Conservation (phyloP, 176 grass and related monocot species). For the Elymus sibiricus region DNA sequence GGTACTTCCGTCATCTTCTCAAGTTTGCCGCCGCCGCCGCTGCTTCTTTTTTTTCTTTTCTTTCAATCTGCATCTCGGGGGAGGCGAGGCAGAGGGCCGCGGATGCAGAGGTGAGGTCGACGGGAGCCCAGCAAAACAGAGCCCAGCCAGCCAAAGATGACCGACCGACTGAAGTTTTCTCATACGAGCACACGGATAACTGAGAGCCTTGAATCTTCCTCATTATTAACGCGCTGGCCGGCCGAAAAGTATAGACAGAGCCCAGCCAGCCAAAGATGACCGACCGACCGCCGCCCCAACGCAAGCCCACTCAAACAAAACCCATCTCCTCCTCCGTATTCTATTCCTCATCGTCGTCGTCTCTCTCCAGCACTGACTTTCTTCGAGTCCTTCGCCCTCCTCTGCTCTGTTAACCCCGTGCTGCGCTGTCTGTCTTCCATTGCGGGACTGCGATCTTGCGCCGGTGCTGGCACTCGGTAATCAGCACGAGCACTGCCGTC, state of each 20-base stretch:
- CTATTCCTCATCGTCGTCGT: slow-evolving; percentile 2
- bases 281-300: not conserved
- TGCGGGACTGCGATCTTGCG: not conserved
- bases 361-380: not conserved
- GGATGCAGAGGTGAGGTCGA: too few species aligned
- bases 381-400: slow-evolving; percentile 23
- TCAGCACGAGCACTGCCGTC: not conserved
- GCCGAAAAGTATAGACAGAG: not conserved
- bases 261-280: not conserved
- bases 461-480: not conserved
- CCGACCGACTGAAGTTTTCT: too few species aligned
- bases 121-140: too few species aligned
- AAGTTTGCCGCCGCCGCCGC: too few species aligned
- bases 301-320: not conserved
- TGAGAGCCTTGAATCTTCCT: not conserved
- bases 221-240: not conserved
- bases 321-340: not conserved
- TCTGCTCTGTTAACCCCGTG: not conserved
- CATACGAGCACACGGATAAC: too few species aligned
- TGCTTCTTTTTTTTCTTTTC: too few species aligned
- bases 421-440: not conserved
- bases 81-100: too few species aligned
- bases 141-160: too few species aligned
- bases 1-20: too few species aligned
- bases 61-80: too few species aligned